These are phyloP conservation scores for Eucalyptus guilfoylei DNA, from an alignment of 345 rosid species.

Conservation along the genomic window DNA sequence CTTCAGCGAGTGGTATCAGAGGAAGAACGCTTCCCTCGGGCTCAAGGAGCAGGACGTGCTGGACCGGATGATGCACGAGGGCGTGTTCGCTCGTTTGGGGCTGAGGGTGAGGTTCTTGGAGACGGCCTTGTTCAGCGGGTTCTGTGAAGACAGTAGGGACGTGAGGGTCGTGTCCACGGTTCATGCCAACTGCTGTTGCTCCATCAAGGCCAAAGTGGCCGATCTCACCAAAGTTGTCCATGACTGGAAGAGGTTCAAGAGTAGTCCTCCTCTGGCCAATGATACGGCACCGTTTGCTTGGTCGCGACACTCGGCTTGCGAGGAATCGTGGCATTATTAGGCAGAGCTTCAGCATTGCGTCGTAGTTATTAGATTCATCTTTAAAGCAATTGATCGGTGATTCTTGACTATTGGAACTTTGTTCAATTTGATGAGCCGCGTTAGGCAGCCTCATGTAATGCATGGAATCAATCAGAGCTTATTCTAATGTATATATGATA, in stretches of 20 bases:
- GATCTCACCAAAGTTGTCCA: slow-evolving; percentile 36
- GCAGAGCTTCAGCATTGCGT: neutral
- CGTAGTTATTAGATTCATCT: neutral
- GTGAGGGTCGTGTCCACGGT: slow-evolving; percentile 35
- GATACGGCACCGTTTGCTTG: neutral
- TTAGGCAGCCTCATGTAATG: neutral
- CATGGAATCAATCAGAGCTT: neutral
- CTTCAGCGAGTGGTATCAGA: slow-evolving; percentile 45
- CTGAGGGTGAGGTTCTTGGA: slow-evolving; percentile 29
- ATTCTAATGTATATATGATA: neutral
- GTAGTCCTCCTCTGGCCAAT: neutral
- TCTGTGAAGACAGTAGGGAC: slow-evolving; percentile 47
- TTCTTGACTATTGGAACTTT: neutral
- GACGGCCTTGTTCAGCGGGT: slow-evolving; percentile 54
- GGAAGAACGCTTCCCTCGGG: slow-evolving; percentile 29
- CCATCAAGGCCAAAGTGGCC: slow-evolving; percentile 42
- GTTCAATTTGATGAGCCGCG: neutral
- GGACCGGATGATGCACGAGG: slow-evolving; percentile 18
- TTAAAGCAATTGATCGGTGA: neutral
- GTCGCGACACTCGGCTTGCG: neutral
- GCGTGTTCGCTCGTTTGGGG: slow-evolving; percentile 11
- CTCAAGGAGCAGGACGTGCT: slow-evolving; percentile 73
- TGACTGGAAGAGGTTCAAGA: slow-evolving; percentile 43
- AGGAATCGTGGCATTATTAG: neutral
- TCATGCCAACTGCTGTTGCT: slow-evolving; percentile 80